phyloP scores from a whole-genome alignment of 1,284 basidiomycete genomes.

The Rhodofomes roseus region DNA sequence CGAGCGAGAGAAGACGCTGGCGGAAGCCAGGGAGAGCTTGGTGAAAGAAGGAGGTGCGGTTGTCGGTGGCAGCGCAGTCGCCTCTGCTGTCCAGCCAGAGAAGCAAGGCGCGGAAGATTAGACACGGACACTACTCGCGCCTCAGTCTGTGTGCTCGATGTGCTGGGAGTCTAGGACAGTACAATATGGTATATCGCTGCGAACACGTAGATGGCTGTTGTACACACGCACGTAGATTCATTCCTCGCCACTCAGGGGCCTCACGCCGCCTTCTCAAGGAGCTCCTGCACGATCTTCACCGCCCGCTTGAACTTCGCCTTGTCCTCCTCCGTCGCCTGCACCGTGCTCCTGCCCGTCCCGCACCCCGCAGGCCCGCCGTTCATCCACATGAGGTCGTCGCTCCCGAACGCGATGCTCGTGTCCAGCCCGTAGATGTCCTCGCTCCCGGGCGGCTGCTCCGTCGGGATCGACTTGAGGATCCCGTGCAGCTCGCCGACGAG shows the following conservation, averaged over 20 bases:
- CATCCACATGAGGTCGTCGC: conserved; percentile 53
- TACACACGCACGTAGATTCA: background rate
- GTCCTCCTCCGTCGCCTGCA: conserved; percentile 53
- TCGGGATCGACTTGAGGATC: conserved; percentile 56
- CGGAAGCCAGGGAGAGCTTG: conserved; percentile 20
- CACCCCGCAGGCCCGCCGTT: conserved; percentile 64
- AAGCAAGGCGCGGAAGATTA: background rate
- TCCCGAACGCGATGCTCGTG: conserved; percentile 61
- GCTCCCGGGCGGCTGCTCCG: conserved; percentile 55
- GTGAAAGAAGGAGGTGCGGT: conserved; percentile 22
- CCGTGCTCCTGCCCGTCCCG: conserved; percentile 43
- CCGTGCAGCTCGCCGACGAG: conserved; percentile 52
- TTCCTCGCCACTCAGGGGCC: background rate
- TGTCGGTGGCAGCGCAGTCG: conserved; percentile 17
- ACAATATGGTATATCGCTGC: background rate
- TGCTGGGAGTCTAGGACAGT: background rate
- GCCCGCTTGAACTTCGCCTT: conserved; percentile 64
- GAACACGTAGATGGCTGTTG: background rate
- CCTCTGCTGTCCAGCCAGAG: background rate
- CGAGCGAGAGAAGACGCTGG: conserved; percentile 19
- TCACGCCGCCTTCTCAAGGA: conserved; percentile 37
- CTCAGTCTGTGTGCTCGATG: too few species aligned
- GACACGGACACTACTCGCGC: background rate
- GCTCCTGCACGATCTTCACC: conserved; percentile 56
- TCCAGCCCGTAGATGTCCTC: conserved; percentile 70